phyloP scores from a whole-genome alignment of 2,329 filamentous ascomycete genomes.

The Talaromyces sp. region DNA sequence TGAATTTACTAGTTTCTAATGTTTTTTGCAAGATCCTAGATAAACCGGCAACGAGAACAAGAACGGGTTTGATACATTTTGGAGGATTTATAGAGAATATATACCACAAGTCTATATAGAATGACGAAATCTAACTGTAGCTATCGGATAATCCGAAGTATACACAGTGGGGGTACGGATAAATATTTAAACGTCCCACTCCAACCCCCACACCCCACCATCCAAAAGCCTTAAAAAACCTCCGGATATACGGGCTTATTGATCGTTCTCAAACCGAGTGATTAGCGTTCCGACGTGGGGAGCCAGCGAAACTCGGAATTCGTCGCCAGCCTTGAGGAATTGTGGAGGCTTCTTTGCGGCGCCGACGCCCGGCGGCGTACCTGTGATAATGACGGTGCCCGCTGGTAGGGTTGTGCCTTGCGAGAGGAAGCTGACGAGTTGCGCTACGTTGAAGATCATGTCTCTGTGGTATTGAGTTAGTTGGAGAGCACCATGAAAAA shows the following conservation, averaged over 20 bases:
- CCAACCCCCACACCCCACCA: neutral
- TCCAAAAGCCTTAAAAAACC: no score
- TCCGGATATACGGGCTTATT: neutral
- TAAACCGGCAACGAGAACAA: no score
- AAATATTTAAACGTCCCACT: neutral
- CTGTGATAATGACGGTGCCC: constrained; percentile 40
- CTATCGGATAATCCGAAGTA: neutral
- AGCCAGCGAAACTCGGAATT: constrained; percentile 45
- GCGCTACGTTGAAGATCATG: constrained; percentile 48
- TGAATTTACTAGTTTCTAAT: neutral
- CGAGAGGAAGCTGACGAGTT: constrained; percentile 35
- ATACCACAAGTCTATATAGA: neutral
- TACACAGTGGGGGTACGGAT: neutral
- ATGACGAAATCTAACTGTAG: neutral
- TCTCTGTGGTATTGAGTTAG: constrained; percentile 33
- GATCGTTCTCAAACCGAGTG: constrained; percentile 35
- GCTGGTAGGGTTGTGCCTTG: constrained; percentile 38
- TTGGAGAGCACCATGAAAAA: no score
- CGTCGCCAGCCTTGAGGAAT: constrained; percentile 41
- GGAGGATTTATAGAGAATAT: neutral
- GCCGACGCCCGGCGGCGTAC: constrained; percentile 39
- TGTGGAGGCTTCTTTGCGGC: constrained; percentile 35
- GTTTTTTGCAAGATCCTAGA: neutral
- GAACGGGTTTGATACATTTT: no score
- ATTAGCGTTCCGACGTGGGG: constrained; percentile 46